These are phyloP conservation scores for Paramecium tetraurelia DNA, from an alignment of 73 alveolate genomes.

Conservation along the genomic window DNA sequence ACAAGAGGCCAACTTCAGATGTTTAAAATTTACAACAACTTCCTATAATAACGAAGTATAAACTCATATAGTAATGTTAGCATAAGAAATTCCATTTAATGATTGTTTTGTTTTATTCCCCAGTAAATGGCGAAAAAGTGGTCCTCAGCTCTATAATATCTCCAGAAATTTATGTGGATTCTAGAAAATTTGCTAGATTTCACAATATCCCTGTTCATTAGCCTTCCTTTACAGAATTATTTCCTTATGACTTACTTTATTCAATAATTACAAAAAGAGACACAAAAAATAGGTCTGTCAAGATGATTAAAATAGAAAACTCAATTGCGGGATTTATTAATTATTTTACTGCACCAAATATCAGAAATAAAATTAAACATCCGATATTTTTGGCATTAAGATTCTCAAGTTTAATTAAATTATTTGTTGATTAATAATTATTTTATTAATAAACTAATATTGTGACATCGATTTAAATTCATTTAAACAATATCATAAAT, in stretches of 20 bases:
- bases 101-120: neutral
- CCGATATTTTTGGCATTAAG: slow-evolving; percentile 67
- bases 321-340: slow-evolving; percentile 57
- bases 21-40: slow-evolving; percentile 69
- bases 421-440: slow-evolving; percentile 24
- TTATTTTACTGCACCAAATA: slow-evolving; percentile 70
- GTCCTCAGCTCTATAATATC: slow-evolving; percentile 63
- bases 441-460: neutral
- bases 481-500: neutral
- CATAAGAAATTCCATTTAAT: slow-evolving; percentile 49
- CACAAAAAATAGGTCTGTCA: slow-evolving; percentile 25
- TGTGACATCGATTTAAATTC: neutral
- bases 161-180: slow-evolving; percentile 67
- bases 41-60: slow-evolving; percentile 69
- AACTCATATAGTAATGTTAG: neutral
- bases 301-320: slow-evolving; percentile 54
- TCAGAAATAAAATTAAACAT: slow-evolving; percentile 70
- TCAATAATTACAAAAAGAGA: slow-evolving; percentile 38
- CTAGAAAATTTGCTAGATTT: slow-evolving; percentile 68
- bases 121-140: neutral
- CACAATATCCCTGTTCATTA: neutral
- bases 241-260: slow-evolving; percentile 39
- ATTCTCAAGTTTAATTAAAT: slow-evolving; percentile 58
- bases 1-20: slow-evolving; percentile 57
- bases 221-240: slow-evolving; percentile 51